Evolutionary conservation across 345 rosid genomes (phyloP), one percentile per base, ranked within the genome.

Genomic region (Excoecaria agallocha): DNA sequence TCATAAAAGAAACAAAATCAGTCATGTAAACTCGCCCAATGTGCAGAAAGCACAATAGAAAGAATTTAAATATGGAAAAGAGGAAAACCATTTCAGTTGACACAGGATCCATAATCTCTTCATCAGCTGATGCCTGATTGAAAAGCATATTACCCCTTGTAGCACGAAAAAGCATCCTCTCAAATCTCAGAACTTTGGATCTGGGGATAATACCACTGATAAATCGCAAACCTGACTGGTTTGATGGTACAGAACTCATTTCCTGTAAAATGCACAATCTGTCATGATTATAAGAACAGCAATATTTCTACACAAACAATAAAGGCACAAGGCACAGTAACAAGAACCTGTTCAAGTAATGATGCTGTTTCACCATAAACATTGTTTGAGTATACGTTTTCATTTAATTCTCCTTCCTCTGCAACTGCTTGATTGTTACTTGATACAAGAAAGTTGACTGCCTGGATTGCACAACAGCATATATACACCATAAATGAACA

Each of bases 91-190:
- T 90, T 84, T 94, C 98, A 69, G 85, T 66, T 52, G 98, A 84
- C 77, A 88, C 83, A 79, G 97, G 98, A 85, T 94, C 98, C 94
- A 88, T 77, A 85, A 91, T 87, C 77, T 85, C 95, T 84, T 92
- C 98, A 83, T 83, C 91, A 65, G 96, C 93, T n/a, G 89, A 84
- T 48, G 97, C 87, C 81, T 90, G 97, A 81, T 91, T 92, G 84
- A 94, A 94, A 83, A 94, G 97, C 97, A 94, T 89, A 84, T 94
- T 94, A 81, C 98, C 98, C 84, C 98, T 92, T 72, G 98, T 94
- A 74, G 97, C 91, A 79, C 98, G 97, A 83, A 94, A 94, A 76
- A 94, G 73, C 91, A 94, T 91, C 86, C 97, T 91, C 86, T 94
- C 97, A 85, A 94, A 92, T 77, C 85, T 87, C 70, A 87, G 82